These are phyloP conservation scores for Cyberlindnera mycetangii DNA, from an alignment of 805 yeast species.

Conservation along the genomic window DNA sequence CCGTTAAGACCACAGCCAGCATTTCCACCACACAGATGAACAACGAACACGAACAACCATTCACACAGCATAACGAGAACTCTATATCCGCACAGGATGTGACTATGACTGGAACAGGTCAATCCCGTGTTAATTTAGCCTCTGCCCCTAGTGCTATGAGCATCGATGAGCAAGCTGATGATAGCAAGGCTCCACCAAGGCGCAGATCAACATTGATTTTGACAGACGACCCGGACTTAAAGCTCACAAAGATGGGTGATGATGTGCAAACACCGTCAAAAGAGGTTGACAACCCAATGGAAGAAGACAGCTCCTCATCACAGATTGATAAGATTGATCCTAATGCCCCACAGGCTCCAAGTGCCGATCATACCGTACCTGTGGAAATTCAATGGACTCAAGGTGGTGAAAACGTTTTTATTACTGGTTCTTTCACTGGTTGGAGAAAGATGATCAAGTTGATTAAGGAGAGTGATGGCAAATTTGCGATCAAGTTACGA, in stretches of 20 bases:
- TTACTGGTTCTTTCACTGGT: conserved; percentile 96
- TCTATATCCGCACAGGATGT: conserved; percentile 25
- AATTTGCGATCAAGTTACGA: conserved; percentile 66
- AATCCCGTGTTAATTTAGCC: conserved; percentile 21
- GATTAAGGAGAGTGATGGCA: conserved; percentile 47
- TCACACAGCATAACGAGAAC: conserved; percentile 6
- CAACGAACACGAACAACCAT: conserved; percentile 10
- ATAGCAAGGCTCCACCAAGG: conserved; percentile 31
- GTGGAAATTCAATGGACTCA: conserved; percentile 88
- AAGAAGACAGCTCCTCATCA: conserved; percentile 8
- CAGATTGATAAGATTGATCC: conserved; percentile 13
- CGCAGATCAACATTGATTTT: conserved; percentile 71
- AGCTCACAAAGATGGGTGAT: conserved; percentile 33
- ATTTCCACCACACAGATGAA: conserved; percentile 15
- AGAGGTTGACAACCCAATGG: conserved; percentile 9
- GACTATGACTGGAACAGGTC: conserved; percentile 28
- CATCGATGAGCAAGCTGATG: conserved; percentile 18
- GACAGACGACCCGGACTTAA: conserved; percentile 62
- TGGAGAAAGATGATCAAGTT: conserved; percentile 98
- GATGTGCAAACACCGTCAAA: conserved; percentile 22
- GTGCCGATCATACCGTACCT: conserved; percentile 30
- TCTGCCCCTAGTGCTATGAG: conserved; percentile 28
- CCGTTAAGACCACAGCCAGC: conserved; percentile 15
- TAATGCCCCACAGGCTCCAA: conserved; percentile 4
- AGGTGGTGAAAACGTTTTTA: conserved; percentile 95